Evolutionary conservation across 164 flowering plant genomes (phyloP).

Genomic region (Houttuynia cordata): DNA sequence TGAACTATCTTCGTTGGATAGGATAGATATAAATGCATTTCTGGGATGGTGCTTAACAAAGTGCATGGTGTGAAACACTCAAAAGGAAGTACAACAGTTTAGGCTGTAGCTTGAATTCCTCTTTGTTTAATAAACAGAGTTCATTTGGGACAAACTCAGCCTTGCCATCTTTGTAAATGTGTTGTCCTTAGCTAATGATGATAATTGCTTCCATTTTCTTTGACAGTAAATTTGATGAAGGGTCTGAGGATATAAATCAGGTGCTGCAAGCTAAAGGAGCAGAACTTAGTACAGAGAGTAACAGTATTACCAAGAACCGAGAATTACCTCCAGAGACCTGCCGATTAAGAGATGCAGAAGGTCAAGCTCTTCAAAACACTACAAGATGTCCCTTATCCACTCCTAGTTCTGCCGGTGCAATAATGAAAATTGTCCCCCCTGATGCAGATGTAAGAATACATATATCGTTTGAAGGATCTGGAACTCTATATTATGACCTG

Average conservation of each 20-base stretch:
- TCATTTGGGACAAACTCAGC: not conserved
- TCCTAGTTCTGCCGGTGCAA: conserved; percentile 47
- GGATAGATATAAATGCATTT: too few species aligned
- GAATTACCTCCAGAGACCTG: not conserved
- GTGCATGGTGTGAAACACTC: not conserved
- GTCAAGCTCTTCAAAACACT: conserved; percentile 21
- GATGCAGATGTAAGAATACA: conserved; percentile 53
- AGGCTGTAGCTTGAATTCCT: not conserved
- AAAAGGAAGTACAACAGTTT: not conserved
- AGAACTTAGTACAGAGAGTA: conserved; percentile 22
- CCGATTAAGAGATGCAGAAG: conserved; percentile 12
- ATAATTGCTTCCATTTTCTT: not conserved
- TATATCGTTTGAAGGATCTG: not conserved
- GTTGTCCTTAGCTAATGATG: not conserved
- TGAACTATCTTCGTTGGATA: too few species aligned
- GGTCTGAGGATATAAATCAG: conserved; percentile 53
- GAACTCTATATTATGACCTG: not conserved
- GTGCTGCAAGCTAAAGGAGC: conserved; percentile 30
- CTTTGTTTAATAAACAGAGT: not conserved
- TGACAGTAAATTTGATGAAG: conserved; percentile 72
- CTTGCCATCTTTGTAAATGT: not conserved
- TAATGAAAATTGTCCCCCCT: conserved; percentile 66
- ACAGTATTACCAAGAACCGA: conserved; percentile 8
- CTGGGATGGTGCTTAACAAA: not conserved
- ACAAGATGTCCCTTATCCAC: conserved; percentile 7